Percentiles rank a stretch among this genome's conserved stretches.
phyloP scores from a whole-genome alignment of 1,139 yeast species.

The Kodamaea alishanica region DNA sequence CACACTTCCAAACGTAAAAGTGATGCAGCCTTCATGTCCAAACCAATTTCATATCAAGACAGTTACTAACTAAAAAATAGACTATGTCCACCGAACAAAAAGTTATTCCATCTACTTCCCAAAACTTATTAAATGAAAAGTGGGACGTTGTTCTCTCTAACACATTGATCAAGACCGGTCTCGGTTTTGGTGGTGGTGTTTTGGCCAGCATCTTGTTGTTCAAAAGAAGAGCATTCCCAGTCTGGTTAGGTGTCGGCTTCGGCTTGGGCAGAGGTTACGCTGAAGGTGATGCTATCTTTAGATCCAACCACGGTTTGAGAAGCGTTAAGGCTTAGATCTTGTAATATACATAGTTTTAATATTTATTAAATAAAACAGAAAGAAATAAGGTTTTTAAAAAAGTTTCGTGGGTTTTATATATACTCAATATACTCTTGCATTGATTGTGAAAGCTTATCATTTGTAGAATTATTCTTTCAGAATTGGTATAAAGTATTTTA shows the following conservation, averaged over 20 bases:
- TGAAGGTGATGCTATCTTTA: constrained; percentile 96
- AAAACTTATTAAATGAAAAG: constrained; percentile 74
- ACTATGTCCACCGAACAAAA: constrained; percentile 17
- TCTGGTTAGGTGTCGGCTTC: constrained; percentile 93
- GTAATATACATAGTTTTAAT: neutral
- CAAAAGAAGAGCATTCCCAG: constrained; percentile 94
- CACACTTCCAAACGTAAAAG: too few species aligned
- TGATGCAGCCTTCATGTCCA: too few species aligned
- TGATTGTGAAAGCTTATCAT: neutral
- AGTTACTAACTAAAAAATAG: constrained; percentile 3
- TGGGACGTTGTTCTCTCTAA: constrained; percentile 98
- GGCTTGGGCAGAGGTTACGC: constrained; percentile 97
- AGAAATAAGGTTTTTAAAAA: too few species aligned
- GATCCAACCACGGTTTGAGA: constrained; percentile 74
- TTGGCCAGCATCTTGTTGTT: constrained; percentile 87
- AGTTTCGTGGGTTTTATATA: too few species aligned
- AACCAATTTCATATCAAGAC: too few species aligned
- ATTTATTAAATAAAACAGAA: constrained; percentile 5
- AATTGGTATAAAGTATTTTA: too few species aligned
- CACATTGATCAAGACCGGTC: constrained; percentile 91
- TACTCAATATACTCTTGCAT: neutral
- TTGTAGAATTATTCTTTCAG: too few species aligned
- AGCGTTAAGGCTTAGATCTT: constrained; percentile 53
- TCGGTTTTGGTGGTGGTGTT: constrained; percentile 97
- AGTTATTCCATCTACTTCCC: constrained; percentile 51